Percentiles rank a stretch among this genome's conserved stretches.
Evolutionary conservation across 1,284 basidiomycete genomes (phyloP).

Genomic region (Microbotryum saponariae): DNA sequence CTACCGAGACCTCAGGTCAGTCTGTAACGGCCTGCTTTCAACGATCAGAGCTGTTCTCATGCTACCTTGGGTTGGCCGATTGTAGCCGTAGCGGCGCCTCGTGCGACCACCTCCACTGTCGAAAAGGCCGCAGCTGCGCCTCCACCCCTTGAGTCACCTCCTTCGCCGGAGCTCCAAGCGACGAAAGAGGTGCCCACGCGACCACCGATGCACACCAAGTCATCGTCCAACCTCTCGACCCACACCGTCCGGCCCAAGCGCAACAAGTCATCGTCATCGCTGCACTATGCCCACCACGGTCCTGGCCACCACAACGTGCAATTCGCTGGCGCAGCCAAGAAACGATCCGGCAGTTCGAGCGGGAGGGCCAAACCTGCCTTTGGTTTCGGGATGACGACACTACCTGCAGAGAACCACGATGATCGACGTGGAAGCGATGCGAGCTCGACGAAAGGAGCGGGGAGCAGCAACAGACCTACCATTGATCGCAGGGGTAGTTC

Average conservation of each 20-base stretch:
- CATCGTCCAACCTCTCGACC: neutral
- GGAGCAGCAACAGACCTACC: too few relatives aligned
- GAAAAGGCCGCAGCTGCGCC: neutral
- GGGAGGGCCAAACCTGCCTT: slow-evolving; percentile 14
- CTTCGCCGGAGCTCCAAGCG: neutral
- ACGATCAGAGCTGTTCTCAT: too few relatives aligned
- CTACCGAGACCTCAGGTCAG: too few relatives aligned
- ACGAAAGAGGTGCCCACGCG: neutral
- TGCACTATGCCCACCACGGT: neutral
- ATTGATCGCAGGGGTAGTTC: too few relatives aligned
- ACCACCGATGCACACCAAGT: slow-evolving; percentile 1
- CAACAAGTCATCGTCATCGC: slow-evolving; percentile 26
- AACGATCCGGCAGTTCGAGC: slow-evolving; percentile 13
- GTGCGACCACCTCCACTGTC: neutral
- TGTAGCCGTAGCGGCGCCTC: too few relatives aligned
- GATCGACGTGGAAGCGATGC: too few relatives aligned
- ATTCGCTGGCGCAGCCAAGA: slow-evolving; percentile 1
- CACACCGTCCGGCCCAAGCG: slow-evolving; percentile 11
- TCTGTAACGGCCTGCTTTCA: too few relatives aligned
- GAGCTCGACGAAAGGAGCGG: too few relatives aligned
- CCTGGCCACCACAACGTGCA: too few relatives aligned
- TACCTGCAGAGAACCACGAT: too few relatives aligned
- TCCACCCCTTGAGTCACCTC: neutral
- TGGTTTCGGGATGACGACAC: slow-evolving; percentile 25
- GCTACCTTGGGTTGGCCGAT: too few relatives aligned